Percentiles rank a stretch among this genome's conserved stretches.
These are phyloP conservation scores for Oehlia diaphana DNA, from an alignment of 192 early-diverging fungal species.

Conservation along the genomic window DNA sequence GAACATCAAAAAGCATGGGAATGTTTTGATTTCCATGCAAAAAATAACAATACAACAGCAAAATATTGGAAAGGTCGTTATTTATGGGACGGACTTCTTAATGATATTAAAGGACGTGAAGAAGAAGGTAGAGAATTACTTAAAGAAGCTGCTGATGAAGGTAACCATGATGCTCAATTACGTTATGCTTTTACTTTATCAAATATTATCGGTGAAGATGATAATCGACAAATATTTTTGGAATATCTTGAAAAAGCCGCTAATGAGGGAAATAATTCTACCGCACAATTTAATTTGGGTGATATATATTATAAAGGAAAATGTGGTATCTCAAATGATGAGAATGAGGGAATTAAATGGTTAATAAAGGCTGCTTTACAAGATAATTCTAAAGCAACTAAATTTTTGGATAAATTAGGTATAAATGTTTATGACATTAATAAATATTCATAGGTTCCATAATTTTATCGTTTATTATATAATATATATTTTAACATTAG, in stretches of 20 bases:
- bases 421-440: too few species aligned
- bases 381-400: too few species aligned
- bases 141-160: background rate
- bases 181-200: background rate
- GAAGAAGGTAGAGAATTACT: background rate
- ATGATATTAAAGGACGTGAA: background rate
- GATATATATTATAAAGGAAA: too few species aligned
- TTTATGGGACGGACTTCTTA: background rate
- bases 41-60: background rate
- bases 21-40: background rate
- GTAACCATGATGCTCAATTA: background rate
- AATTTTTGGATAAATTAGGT: too few species aligned
- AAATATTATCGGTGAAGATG: background rate
- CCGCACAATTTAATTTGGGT: too few species aligned
- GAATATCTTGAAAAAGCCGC: background rate
- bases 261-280: background rate
- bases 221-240: background rate
- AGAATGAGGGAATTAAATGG: too few species aligned
- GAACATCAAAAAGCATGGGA: too few species aligned
- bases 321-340: too few species aligned
- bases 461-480: too few species aligned
- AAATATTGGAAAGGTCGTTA: conserved; percentile 11
- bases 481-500: too few species aligned
- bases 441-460: background rate
- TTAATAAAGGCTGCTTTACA: too few species aligned